Evolutionary conservation across 148 eudicot genomes (phyloP).

Genomic region (Cornus controversa): DNA sequence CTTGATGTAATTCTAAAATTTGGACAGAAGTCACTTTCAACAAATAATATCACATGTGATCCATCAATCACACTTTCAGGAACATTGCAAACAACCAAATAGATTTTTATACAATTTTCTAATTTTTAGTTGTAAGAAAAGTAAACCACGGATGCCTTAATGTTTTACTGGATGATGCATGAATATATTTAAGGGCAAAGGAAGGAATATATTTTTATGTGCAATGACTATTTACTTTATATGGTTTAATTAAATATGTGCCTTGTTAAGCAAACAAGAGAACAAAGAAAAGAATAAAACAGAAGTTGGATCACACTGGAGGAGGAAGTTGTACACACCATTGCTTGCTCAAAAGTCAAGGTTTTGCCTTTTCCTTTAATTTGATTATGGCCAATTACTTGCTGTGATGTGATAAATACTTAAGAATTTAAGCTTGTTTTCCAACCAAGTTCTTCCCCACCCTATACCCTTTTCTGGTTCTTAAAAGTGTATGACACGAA

Average conservation of each 20-base stretch:
- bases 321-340: background rate
- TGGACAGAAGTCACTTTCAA: no score
- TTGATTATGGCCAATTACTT: background rate
- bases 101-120: no score
- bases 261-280: background rate
- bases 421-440: background rate
- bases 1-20: no score
- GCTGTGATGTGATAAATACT: background rate
- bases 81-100: no score
- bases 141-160: no score
- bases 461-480: background rate
- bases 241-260: background rate
- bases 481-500: background rate
- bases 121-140: no score
- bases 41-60: no score
- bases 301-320: background rate
- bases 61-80: no score
- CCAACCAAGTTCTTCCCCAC: background rate
- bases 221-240: background rate
- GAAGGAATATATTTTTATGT: no score
- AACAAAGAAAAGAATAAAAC: background rate
- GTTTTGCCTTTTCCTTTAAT: background rate
- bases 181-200: no score
- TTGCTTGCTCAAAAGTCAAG: background rate
- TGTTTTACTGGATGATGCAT: no score